Evolutionary conservation across 148 eudicot species (phyloP), one percentile per base, ranked within the genome.

Genomic region (Amaranthus palmeri): DNA sequence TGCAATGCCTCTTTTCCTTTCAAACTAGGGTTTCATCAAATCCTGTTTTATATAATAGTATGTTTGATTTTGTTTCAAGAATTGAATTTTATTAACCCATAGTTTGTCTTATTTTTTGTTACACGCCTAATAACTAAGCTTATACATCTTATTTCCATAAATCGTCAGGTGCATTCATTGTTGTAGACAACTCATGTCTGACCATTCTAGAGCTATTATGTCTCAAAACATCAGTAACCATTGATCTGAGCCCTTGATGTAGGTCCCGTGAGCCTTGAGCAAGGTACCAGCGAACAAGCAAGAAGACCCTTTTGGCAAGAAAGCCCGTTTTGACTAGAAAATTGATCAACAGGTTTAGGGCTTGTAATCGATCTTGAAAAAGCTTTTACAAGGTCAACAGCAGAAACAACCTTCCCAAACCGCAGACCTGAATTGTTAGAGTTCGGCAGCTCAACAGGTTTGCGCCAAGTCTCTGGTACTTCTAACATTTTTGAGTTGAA

Each of bases 401-500:
- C 96, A 6, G 98, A 91, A 74, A 88, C 92, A 9, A 88, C 95
- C 82, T 95, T 95, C 12, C 96, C 92, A 59, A 61, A 82, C 41
- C 93, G 93, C 54, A 71, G 61, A 6, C 84, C 86, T 10, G 86
- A 56, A 61, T 77, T 76, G 68, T 78, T 83, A 47, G 36, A 25
- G 69, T 85, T 82, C 10, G 83, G 75, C 72, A 77, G 82, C 53
- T 85, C 87, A 64, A 86, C 79, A 6, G 96, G 96, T 65, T 86
- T 95, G 65, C 96, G 97, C 98, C 98, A 95, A 40, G 98, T 91
- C 73, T 95, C 97, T 5, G 98, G 98, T 48, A n/a, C n/a, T n/a
- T n/a, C n/a, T n/a, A n/a, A n/a, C n/a, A n/a, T n/a, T n/a, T n/a
- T n/a, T n/a, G n/a, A n/a, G n/a, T n/a, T n/a, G n/a, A n/a, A n/a